phyloP scores from a whole-genome alignment of 352 stramenopile species.

The Aphanomyces invadans region DNA sequence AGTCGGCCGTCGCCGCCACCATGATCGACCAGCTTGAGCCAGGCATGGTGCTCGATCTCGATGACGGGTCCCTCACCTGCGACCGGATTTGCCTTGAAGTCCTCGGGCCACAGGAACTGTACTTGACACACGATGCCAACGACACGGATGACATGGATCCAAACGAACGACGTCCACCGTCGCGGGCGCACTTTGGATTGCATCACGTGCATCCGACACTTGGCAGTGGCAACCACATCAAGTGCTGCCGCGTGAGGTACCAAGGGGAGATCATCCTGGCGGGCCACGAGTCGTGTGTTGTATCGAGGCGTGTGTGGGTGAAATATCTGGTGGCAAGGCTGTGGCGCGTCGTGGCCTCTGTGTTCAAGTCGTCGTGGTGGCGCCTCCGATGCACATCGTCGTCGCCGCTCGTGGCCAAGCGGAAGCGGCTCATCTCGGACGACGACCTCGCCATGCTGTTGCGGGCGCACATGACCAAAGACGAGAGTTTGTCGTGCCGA shows the following conservation, averaged over 20 bases:
- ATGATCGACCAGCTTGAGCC: constrained; percentile 41
- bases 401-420: constrained; percentile 32
- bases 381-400: background rate
- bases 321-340: constrained; percentile 49
- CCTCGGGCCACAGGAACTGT: constrained; percentile 49
- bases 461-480: constrained; percentile 43
- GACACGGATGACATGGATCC: background rate
- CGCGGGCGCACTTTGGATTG: constrained; percentile 37
- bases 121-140: constrained; percentile 29
- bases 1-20: constrained; percentile 40
- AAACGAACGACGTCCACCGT: background rate
- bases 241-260: constrained; percentile 64
- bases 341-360: constrained; percentile 38
- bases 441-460: constrained; percentile 57
- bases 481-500: constrained; percentile 58
- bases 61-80: constrained; percentile 68
- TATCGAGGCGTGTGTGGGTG: constrained; percentile 47
- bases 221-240: constrained; percentile 48
- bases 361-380: constrained; percentile 37
- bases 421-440: constrained; percentile 37
- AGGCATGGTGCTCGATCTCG: constrained; percentile 58
- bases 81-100: constrained; percentile 70
- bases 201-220: constrained; percentile 40
- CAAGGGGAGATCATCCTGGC: constrained; percentile 62
- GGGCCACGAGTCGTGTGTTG: constrained; percentile 51